Evolutionary conservation across 768 basidiomycete species (phyloP), one percentile per base, ranked within the genome.

Genomic region (Macrolepiota dolichaula): DNA sequence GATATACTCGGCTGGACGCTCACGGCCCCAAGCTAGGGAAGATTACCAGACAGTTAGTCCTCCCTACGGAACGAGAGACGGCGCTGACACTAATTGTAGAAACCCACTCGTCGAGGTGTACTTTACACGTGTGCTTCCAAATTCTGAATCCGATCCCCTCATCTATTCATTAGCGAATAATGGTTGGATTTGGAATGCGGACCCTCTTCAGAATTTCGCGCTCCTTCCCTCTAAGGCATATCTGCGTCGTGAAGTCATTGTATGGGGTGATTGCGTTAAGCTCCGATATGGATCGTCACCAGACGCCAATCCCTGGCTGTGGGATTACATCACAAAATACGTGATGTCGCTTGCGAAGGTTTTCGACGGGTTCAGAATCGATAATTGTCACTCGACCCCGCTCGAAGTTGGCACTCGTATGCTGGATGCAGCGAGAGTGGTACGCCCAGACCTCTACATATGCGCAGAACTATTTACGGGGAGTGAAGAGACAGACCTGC

Each of bases 381-480:
- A 99, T 75, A 99, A 99, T 70, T 97, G 94, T 64, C 96, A 99
- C 74, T 98, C 96, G 3, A 99, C 97, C 0, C 97, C 97, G 13
- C 75, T 98, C 36, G 86, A 93, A 65, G 94, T 98, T n/a, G 97
- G 97, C n/a, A 88, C 89, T n/a, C 79, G 81, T 49, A 88, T 99
- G 79, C 86, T 99, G 37, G 97, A 99, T 70, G 87, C 88, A 17
- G 96, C 96, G 5, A 85, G 97, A 35, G 86, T 86, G 22, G 85
- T 86, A 55, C 94, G 94, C 65, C 96, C 95, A 1, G 82, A 98
- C 67, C 79, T 99, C n/a, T 98, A 98, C 69, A 86, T 99, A 36
- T 94, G 93, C 68, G 97, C 97, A 2, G 97, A 99, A 73, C 81
- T 99, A 44, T 99, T 98, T 71, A 98, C 97, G 0, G 97, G 97